Percentiles rank a stretch among this genome's conserved stretches.
Evolutionary conservation across 176 grass and related monocot genomes (phyloP).

Genomic region (Thalia dealbata): DNA sequence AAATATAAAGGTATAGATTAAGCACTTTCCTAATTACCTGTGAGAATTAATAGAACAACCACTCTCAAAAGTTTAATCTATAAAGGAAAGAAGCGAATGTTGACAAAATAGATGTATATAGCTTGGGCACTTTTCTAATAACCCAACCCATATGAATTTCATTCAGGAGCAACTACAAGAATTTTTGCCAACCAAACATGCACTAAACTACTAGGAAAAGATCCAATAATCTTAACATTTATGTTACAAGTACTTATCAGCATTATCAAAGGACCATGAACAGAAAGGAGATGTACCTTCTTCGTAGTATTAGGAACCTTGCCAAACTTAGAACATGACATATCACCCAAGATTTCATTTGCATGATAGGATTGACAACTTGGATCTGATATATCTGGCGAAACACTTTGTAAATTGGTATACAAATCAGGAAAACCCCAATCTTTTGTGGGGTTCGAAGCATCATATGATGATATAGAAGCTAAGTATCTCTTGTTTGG

Average conservation of each 20-base stretch:
- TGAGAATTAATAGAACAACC: too few relatives aligned
- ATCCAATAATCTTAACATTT: neutral
- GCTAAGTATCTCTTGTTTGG: slow-evolving; percentile 59
- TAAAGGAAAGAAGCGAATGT: too few relatives aligned
- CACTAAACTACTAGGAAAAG: too few relatives aligned
- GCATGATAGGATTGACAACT: slow-evolving; percentile 16
- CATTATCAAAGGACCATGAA: neutral
- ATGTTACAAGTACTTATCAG: neutral
- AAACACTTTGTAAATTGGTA: slow-evolving; percentile 24
- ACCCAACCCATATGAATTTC: too few relatives aligned
- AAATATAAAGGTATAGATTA: too few relatives aligned
- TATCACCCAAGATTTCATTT: slow-evolving; percentile 1
- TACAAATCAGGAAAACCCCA: slow-evolving; percentile 72
- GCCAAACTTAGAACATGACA: slow-evolving; percentile 15
- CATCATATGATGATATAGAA: slow-evolving; percentile 63
- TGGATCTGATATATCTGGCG: slow-evolving; percentile 23
- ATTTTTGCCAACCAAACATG: too few relatives aligned
- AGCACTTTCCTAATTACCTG: too few relatives aligned
- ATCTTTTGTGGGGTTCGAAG: slow-evolving; percentile 77
- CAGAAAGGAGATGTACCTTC: slow-evolving; percentile 17
- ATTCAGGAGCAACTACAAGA: too few relatives aligned
- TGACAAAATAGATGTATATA: too few relatives aligned
- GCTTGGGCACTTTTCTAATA: too few relatives aligned
- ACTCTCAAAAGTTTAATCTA: too few relatives aligned
- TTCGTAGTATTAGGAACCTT: slow-evolving; percentile 17